phyloP scores from a whole-genome alignment of 305 asterid genomes.

The Solanum hybrid region DNA sequence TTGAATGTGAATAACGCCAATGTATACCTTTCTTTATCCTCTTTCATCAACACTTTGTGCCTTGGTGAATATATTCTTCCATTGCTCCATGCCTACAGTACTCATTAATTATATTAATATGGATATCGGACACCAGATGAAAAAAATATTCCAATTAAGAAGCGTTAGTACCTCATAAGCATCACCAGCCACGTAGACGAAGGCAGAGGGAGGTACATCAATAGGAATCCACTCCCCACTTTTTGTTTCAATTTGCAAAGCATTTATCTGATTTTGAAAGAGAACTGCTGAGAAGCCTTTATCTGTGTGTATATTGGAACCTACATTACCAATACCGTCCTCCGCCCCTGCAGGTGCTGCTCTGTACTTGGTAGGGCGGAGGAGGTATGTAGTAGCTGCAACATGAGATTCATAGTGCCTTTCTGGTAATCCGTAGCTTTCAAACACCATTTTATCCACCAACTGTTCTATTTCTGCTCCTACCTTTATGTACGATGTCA shows the following conservation, averaged over 20 bases:
- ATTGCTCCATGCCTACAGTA: conserved; percentile 60
- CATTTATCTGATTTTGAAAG: conserved; percentile 45
- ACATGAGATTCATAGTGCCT: conserved; percentile 31
- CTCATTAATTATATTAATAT: background rate
- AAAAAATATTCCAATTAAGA: too few species aligned
- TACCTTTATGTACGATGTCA: conserved; percentile 21
- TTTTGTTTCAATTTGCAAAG: conserved; percentile 37
- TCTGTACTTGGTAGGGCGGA: conserved; percentile 33
- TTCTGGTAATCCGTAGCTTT: conserved; percentile 33
- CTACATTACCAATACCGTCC: conserved; percentile 10
- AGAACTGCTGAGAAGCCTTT: conserved; percentile 38
- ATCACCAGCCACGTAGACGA: conserved; percentile 54
- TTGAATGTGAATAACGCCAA: conserved; percentile 39
- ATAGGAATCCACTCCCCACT: conserved; percentile 34
- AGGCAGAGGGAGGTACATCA: conserved; percentile 31
- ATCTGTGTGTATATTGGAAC: conserved; percentile 39
- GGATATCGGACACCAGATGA: background rate
- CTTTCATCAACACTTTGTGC: conserved; percentile 46
- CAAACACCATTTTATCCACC: conserved; percentile 45
- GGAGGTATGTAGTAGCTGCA: conserved; percentile 32
- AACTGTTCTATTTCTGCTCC: conserved; percentile 37
- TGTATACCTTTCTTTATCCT: conserved; percentile 32
- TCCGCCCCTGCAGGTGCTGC: conserved; percentile 7
- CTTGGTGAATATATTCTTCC: conserved; percentile 36
- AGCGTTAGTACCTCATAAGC: conserved; percentile 11